Percentiles rank a stretch among this genome's conserved stretches.
phyloP scores from a whole-genome alignment of 169 alveolate species.

The Cryptosporidium sp. region DNA sequence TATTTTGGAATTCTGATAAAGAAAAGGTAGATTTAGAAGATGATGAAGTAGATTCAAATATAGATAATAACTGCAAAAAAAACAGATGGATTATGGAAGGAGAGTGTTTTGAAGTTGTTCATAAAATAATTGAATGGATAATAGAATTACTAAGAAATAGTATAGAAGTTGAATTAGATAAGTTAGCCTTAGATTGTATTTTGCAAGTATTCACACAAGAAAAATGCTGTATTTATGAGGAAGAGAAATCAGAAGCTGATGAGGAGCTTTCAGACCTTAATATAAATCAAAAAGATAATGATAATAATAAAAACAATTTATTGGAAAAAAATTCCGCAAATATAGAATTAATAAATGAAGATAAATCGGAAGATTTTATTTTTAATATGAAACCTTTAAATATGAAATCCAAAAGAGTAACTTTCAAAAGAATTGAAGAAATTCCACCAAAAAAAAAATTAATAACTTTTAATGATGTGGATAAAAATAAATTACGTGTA shows the following conservation, averaged over 20 bases:
- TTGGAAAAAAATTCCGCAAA: neutral
- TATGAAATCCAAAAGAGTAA: conserved; percentile 31
- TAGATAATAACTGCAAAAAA: neutral
- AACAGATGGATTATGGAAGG: conserved; percentile 13
- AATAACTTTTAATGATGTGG: conserved; percentile 1
- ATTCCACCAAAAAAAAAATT: neutral
- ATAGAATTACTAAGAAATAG: conserved; percentile 37
- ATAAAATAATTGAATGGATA: conserved; percentile 53
- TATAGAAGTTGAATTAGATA: conserved; percentile 12
- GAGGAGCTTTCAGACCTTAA: neutral
- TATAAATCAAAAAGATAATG: neutral
- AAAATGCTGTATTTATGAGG: neutral
- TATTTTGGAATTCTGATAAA: neutral
- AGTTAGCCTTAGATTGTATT: conserved; percentile 39
- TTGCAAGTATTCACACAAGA: conserved; percentile 24
- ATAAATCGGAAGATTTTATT: neutral
- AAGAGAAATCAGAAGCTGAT: neutral
- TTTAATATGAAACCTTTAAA: neutral
- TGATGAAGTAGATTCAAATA: neutral
- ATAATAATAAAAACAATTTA: neutral
- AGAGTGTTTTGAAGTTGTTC: conserved; percentile 10
- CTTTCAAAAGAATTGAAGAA: conserved; percentile 36
- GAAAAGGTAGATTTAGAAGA: neutral
- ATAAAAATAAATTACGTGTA: neutral
- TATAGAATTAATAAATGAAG: neutral